Base-by-base conservation (phyloP, 2,329 filamentous ascomycete genomes). In the Talaromyces sp. region DNA sequence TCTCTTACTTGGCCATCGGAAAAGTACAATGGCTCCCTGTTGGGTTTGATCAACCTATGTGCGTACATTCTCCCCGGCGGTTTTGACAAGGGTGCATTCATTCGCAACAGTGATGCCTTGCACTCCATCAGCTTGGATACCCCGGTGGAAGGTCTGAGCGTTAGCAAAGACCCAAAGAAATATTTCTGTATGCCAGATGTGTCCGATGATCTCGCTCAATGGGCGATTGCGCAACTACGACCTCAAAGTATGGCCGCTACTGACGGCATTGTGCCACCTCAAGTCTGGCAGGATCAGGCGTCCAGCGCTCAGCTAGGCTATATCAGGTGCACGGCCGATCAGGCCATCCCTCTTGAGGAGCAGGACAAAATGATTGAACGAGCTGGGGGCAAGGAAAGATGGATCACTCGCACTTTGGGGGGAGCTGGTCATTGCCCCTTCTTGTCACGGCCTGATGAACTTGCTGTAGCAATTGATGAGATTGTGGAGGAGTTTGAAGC, bases 401-500 rank as follows among this genome's bases (percentile, higher is more conserved):
- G 56, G 56, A 5, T 58, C 14, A 44, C n/a, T 18, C 37, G 23
- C 12, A 58, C 56, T 1, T 21, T 58, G 14, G 56, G 44, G 33
- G 39, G 56, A 28, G 31, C 56, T n/a, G 56, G 56, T 21, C 56
- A 58, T 14, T 44, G 56, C 8, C 39, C 37, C n/a, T 58, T 58
- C 33, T 23, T 58, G 56, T 58, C 56, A 37, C 21, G 56, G 6
- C 56, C 56, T 6, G 23, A 28, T 42, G 9, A 58, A 7, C 21
- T 58, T 44, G 56, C 56, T 5, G 37, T 37, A 31, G 37, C 8
- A 14, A 23, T 58, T 9, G 56, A 58, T 58, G 56, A 44, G 25
- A 58, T 58, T 44, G 39, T 58, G 39, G 21, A 33, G 23, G 37
- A 58, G 37, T 58, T 58, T 58, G 56, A 58, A 58, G 21, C 55